Percentiles rank a stretch among this genome's conserved stretches.
phyloP scores from a whole-genome alignment of 2,329 filamentous ascomycete genomes.

The Colletotrichum orchidophilum region DNA sequence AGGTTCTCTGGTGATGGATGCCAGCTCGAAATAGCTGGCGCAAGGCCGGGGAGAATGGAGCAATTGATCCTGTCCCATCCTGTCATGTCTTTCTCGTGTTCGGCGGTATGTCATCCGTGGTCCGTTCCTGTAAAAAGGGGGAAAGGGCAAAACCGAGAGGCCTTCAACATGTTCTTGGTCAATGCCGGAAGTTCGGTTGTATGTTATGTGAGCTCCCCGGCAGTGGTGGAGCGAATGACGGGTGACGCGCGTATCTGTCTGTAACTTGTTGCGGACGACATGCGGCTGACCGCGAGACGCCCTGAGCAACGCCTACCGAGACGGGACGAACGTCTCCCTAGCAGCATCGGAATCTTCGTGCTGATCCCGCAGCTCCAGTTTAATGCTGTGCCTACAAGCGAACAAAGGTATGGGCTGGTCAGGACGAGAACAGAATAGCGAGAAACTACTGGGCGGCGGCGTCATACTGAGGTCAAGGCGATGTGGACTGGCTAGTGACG shows the following conservation, averaged over 20 bases:
- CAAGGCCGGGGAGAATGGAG: slow-evolving; percentile 10
- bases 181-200: slow-evolving; percentile 11
- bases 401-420: slow-evolving; percentile 11
- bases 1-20: neutral
- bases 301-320: slow-evolving; percentile 25
- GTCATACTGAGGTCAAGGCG: slow-evolving; percentile 21
- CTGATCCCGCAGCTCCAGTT: slow-evolving; percentile 22
- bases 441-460: slow-evolving; percentile 3
- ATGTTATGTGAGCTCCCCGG: slow-evolving; percentile 14
- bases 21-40: slow-evolving; percentile 5
- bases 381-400: neutral
- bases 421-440: slow-evolving; percentile 4
- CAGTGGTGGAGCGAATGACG: slow-evolving; percentile 24
- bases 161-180: neutral
- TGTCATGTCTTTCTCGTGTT: neutral
- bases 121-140: slow-evolving; percentile 3
- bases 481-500: neutral
- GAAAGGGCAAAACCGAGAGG: neutral
- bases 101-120: slow-evolving; percentile 7
- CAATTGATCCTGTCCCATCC: slow-evolving; percentile 2
- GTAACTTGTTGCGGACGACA: slow-evolving; percentile 26
- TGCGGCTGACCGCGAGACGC: slow-evolving; percentile 22
- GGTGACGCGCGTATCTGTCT: slow-evolving; percentile 29
- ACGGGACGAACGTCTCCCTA: slow-evolving; percentile 33
- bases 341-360: slow-evolving; percentile 9